Base-by-base conservation (phyloP, 208 protist species). In the Trypanosoma avium region DNA sequence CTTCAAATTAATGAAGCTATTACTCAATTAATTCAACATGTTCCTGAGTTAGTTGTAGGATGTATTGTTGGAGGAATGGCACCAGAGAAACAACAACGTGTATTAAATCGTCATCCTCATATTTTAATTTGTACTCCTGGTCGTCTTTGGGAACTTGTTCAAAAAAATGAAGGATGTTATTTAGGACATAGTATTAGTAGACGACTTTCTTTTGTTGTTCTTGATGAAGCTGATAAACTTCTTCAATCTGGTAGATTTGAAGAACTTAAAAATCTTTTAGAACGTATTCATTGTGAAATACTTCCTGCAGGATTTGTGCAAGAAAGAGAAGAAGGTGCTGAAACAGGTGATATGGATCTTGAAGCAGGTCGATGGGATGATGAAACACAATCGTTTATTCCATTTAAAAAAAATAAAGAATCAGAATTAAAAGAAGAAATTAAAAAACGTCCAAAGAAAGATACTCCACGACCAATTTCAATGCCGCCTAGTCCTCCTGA, bases 191-290 rank as follows among this genome's bases (percentile, higher is more conserved):
- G 99, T 48, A 90, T 97, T 36, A 90, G 87, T 47, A 86, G 99
- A 15, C 86, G 85, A 19, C 82, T 96, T 64, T 53, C 67, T 50
- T 99, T 92, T 74, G 76, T 99, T 0, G 96, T 99, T 7, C 82
- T 99, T 4, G 98, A 99, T 78, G 98, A 99, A 79, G 98, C 98
- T 0, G 98, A 99, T 67, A 85, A 98, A 59, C 97, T 99, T 88
- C 92, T 99, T 70, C 98, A 99, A 69, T 92, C 84, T 8, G 88
- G 86, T 58, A 97, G 95, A 58, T 98, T 99, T 67, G 95, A 98
- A 27, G 94, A 99, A 71, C 92, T 99, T 78, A 92, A 86, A 45
- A 88, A 96, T 62, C 98, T 99, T 74, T 67, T 99, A 22, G 88
- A 97, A 65, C 74, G 98, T 53, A 93, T 99, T 43, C 99, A 99